Conservation (phyloP, 1,139 yeast genomes). For the Taphrina betulina region DNA sequence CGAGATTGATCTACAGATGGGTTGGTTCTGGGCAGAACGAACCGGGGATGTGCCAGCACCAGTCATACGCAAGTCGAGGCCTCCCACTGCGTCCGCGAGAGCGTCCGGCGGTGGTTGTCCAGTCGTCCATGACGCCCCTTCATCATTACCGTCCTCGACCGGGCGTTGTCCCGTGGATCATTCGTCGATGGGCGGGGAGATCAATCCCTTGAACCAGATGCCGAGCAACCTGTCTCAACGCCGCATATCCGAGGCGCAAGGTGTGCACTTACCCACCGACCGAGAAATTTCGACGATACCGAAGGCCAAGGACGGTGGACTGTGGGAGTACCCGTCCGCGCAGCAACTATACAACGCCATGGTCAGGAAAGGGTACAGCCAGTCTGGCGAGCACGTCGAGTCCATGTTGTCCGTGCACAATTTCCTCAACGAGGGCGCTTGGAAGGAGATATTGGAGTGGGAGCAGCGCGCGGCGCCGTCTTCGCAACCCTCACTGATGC, state of each 20-base stretch:
- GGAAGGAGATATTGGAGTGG: conserved; percentile 94
- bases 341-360: conserved; percentile 98
- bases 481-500: conserved; percentile 70
- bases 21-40: conserved; percentile 32
- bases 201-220: conserved; percentile 84
- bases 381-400: conserved; percentile 90
- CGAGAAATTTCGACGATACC: conserved; percentile 86
- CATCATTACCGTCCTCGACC: conserved; percentile 11
- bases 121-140: conserved; percentile 15
- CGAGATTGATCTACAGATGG: no score
- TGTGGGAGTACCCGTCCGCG: conserved; percentile 99
- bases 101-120: conserved; percentile 4
- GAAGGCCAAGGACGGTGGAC: conserved; percentile 57
- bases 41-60: neutral
- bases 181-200: conserved; percentile 1
- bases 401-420: conserved; percentile 97
- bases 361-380: conserved; percentile 86
- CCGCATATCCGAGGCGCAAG: conserved; percentile 77
- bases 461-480: conserved; percentile 53
- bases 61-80: neutral
- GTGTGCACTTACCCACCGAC: conserved; percentile 70
- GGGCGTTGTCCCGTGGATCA: conserved; percentile 30
- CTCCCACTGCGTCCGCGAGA: no score
- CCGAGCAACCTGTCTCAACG: conserved; percentile 64
- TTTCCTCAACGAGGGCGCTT: conserved; percentile 94